These are phyloP conservation scores for Hibiscus tridactylites DNA, from an alignment of 345 rosid genomes.

Conservation along the genomic window DNA sequence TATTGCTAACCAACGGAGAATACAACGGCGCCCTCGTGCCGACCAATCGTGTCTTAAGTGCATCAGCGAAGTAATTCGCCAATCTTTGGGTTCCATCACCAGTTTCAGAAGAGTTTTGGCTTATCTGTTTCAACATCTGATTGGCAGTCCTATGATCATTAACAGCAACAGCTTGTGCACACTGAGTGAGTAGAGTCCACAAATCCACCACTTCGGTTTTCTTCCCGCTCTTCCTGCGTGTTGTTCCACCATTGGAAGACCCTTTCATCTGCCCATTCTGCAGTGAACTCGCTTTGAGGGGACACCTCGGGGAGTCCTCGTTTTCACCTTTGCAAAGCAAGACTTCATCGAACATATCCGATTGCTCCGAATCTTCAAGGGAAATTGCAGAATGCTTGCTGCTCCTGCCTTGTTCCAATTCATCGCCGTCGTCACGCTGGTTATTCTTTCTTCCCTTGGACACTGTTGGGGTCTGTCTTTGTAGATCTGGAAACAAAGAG, in stretches of 20 bases:
- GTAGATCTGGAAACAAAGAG: conserved; percentile 18
- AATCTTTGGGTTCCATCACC: conserved; percentile 33
- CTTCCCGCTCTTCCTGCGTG: not conserved
- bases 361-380: conserved; percentile 20
- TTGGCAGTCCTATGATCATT: conserved; percentile 21
- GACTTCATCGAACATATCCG: conserved; percentile 37
- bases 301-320: not conserved
- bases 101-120: conserved; percentile 26
- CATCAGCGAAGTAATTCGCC: conserved; percentile 34
- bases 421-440: conserved; percentile 21
- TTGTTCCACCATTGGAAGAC: not conserved
- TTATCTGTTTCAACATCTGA: conserved; percentile 25
- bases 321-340: conserved; percentile 17
- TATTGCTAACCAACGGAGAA: conserved; percentile 17
- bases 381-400: conserved; percentile 40
- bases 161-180: conserved; percentile 24
- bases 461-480: not conserved
- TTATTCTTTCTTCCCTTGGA: conserved; percentile 30
- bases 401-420: conserved; percentile 32
- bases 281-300: not conserved
- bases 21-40: conserved; percentile 12
- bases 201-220: conserved; percentile 20
- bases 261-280: not conserved
- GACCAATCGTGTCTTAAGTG: conserved; percentile 29
- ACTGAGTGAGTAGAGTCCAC: conserved; percentile 20